These are phyloP conservation scores for Oryza longistaminata DNA, from an alignment of 176 grass and related monocot genomes.

Conservation along the genomic window DNA sequence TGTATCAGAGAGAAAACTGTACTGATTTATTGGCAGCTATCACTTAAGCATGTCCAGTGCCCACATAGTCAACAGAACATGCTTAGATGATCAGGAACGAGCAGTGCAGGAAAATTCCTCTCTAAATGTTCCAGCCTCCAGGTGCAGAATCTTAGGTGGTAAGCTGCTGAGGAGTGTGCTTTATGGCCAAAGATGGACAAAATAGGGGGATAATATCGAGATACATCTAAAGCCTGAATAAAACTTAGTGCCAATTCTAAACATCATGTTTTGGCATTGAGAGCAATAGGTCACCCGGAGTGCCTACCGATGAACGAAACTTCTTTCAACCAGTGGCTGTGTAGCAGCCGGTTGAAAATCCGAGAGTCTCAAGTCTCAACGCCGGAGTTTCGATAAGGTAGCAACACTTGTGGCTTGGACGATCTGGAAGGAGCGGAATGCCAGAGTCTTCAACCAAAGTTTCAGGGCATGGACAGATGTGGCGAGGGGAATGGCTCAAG, in stretches of 20 bases:
- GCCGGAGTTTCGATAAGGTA: too few relatives aligned
- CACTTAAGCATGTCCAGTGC: neutral
- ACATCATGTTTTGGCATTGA: neutral
- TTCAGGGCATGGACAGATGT: too few relatives aligned
- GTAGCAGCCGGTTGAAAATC: too few relatives aligned
- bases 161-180: neutral
- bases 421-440: too few relatives aligned
- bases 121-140: constrained; percentile 6
- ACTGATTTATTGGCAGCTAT: neutral
- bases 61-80: neutral
- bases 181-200: neutral
- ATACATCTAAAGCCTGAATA: neutral
- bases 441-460: too few relatives aligned
- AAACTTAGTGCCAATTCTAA: constrained; percentile 4
- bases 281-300: too few relatives aligned
- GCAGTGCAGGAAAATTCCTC: constrained; percentile 7
- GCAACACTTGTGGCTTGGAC: too few relatives aligned
- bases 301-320: too few relatives aligned
- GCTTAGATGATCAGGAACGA: neutral
- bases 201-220: neutral
- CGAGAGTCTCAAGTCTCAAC: too few relatives aligned
- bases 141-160: neutral
- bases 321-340: too few relatives aligned
- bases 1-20: neutral
- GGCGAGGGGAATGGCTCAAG: too few relatives aligned